A percentile compares a stretch with the other conserved stretches of the same genome.
Evolutionary conservation across 2,329 filamentous ascomycete species (phyloP).

Genomic region (Monilinia vaccinii-corymbosi): DNA sequence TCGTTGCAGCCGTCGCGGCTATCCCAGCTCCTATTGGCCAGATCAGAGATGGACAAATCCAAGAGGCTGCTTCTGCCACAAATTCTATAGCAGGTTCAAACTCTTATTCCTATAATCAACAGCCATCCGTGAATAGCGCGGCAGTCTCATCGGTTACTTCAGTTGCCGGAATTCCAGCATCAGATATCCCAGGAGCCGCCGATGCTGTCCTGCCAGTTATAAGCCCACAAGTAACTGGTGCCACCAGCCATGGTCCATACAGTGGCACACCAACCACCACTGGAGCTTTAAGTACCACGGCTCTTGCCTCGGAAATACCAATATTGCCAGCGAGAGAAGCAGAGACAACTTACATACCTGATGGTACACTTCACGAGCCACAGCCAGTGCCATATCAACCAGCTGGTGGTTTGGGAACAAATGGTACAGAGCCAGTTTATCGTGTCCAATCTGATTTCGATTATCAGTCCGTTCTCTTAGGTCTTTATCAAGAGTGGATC

Average conservation of each 20-base stretch:
- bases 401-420: constrained; percentile 58
- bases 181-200: constrained; percentile 24
- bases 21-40: constrained; percentile 21
- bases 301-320: constrained; percentile 49
- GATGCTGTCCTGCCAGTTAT: constrained; percentile 32
- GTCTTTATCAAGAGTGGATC: constrained; percentile 75
- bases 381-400: constrained; percentile 42
- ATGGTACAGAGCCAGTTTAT: constrained; percentile 42
- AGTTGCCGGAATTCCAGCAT: constrained; percentile 20
- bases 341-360: constrained; percentile 60
- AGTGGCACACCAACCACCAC: constrained; percentile 58
- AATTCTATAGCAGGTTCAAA: neutral
- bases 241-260: constrained; percentile 61
- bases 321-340: constrained; percentile 49
- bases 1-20: neutral
- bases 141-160: constrained; percentile 21
- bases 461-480: constrained; percentile 63
- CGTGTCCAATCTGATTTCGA: constrained; percentile 75
- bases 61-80: constrained; percentile 26
- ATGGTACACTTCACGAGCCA: constrained; percentile 58
- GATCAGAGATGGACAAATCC: constrained; percentile 31
- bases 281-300: constrained; percentile 53
- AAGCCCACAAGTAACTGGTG: constrained; percentile 43
- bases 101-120: constrained; percentile 22
- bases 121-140: constrained; percentile 21